Percentiles rank a stretch among this genome's conserved stretches.
These are phyloP conservation scores for Acacia concinna DNA, from an alignment of 331 rosid genomes.

Conservation along the genomic window DNA sequence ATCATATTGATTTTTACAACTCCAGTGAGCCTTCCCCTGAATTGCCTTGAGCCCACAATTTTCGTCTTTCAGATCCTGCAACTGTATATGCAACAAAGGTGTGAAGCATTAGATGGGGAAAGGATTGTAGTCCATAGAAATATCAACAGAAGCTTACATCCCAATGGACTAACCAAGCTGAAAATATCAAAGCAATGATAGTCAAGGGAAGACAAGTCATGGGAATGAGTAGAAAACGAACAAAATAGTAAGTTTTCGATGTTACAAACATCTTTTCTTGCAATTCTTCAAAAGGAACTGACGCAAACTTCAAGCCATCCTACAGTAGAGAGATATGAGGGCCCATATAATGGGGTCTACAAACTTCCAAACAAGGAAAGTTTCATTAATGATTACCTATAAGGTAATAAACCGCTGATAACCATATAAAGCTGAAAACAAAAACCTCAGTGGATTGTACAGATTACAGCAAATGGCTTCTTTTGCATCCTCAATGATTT, in stretches of 20 bases:
- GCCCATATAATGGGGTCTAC: background rate
- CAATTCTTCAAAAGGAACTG: background rate
- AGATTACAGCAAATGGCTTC: background rate
- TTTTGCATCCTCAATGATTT: background rate
- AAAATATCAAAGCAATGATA: slow-evolving; percentile 1
- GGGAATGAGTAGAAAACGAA: background rate
- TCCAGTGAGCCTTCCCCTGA: slow-evolving; percentile 56
- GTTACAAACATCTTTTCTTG: background rate
- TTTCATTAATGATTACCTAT: too few species aligned
- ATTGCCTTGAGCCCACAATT: slow-evolving; percentile 60
- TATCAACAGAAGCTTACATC: background rate
- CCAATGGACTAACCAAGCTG: slow-evolving; percentile 2
- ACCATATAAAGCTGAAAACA: slow-evolving; percentile 9
- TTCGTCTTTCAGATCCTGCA: slow-evolving; percentile 53
- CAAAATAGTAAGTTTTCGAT: background rate
- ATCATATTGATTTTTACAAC: slow-evolving; percentile 37
- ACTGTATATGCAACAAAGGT: slow-evolving; percentile 40
- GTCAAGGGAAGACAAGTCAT: background rate
- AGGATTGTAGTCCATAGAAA: background rate
- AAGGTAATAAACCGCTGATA: background rate
- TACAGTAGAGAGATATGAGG: too few species aligned
- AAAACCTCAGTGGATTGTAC: too few species aligned
- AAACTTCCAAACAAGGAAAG: slow-evolving; percentile 3
- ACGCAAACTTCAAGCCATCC: slow-evolving; percentile 2
- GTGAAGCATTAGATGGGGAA: slow-evolving; percentile 10